Conservation (phyloP, 306 rosid species). For the Hippophae tibetana region DNA sequence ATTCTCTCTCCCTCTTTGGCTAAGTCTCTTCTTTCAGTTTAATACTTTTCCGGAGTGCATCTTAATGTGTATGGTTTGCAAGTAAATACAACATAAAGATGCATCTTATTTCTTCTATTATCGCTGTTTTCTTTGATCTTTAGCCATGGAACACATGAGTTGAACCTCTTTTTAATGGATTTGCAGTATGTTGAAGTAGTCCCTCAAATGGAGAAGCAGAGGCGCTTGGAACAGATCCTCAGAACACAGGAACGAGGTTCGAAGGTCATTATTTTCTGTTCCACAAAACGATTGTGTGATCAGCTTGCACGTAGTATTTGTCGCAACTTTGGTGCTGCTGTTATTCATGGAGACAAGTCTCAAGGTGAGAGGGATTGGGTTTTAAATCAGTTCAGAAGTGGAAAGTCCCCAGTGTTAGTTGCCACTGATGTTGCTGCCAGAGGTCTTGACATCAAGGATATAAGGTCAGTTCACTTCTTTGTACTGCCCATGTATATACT, state of each 20-base stretch:
- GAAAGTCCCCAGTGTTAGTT: constrained; percentile 86
- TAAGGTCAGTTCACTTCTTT: constrained; percentile 48
- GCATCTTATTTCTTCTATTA: neutral
- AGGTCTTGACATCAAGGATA: constrained; percentile 97
- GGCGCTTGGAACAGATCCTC: constrained; percentile 96
- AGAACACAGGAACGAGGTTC: constrained; percentile 89
- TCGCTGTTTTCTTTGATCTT: neutral
- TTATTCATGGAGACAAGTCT: constrained; percentile 96
- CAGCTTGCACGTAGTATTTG: constrained; percentile 88
- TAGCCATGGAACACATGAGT: neutral
- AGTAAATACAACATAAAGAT: too few species aligned
- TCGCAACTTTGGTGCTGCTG: constrained; percentile 88
- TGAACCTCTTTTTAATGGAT: constrained; percentile 3
- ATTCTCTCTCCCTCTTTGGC: too few species aligned
- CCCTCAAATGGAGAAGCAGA: constrained; percentile 94
- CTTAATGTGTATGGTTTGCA: too few species aligned
- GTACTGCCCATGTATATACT: neutral
- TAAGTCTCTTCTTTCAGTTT: too few species aligned
- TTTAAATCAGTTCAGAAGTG: constrained; percentile 82
- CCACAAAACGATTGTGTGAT: constrained; percentile 94
- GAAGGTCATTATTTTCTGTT: constrained; percentile 79
- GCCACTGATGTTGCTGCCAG: constrained; percentile 99
- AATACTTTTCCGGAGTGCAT: too few species aligned
- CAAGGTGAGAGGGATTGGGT: constrained; percentile 95
- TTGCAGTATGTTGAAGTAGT: constrained; percentile 91